Base-by-base conservation (phyloP, 192 early-diverging fungal genomes). In the Podila verticillata region DNA sequence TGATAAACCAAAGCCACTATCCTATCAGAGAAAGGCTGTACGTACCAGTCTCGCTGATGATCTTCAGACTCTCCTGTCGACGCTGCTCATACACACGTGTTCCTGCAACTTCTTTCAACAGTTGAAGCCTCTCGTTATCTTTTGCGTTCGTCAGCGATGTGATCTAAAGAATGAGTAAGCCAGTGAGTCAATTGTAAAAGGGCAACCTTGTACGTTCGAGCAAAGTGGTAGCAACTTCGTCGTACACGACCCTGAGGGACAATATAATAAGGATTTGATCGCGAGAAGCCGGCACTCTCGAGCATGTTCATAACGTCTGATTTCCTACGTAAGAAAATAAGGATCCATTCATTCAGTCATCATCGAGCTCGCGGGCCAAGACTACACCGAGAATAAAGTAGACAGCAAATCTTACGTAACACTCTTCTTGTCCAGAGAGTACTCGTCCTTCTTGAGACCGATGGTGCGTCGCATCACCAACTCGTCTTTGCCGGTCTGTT, bases 21-120 rank as follows among this genome's bases (percentile, higher is more conserved):
- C 15, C 7, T 24, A 57, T 26, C 20, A 36, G 9, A 56, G n/a
- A 20, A 54, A 54, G 1, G 8, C 29, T 12, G 2, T 22, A 19
- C 44, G 13, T 84, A 93, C 92, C 92, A 39, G 95, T 97, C 61
- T 98, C 97, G 26, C 93, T 91, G 85, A 99, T 93, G 58, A 98
- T 92, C 82, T 95, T 96, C 64, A 95, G 85, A 87, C 94, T 96
- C 82, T 94, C 96, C 48, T 89, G 81, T 63, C 98, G 88, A 8
- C 96, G 87, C 66, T 95, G 89, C 87, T 99, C 98, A 74, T 99
- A 99, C 10, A 98, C 94, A 32, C 92, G 86, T 8, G 98, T 99
- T 29, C 98, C 98, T 6, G 98, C 98, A n/a, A 99, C 96, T 65
- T 98, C 97, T 73, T 98, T 99, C 19, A 99, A 88, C 51, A 99